These are phyloP conservation scores for Graphium sp. DNA, from an alignment of 2,329 filamentous ascomycete genomes.

Conservation along the genomic window DNA sequence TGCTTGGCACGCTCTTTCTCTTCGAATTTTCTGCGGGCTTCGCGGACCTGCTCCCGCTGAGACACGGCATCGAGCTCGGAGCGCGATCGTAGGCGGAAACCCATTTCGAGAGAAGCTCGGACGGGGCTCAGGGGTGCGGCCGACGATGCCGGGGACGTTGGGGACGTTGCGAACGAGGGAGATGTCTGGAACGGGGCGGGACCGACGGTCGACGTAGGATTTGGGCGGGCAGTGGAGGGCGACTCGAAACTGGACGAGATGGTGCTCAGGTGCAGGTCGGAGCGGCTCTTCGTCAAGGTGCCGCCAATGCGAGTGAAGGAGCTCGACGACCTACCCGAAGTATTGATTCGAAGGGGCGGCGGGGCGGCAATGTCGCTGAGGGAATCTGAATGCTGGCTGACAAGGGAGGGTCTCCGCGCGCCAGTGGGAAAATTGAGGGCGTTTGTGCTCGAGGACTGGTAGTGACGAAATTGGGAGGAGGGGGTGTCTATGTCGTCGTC, in stretches of 20 bases:
- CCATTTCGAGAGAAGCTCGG: slow-evolving; percentile 39
- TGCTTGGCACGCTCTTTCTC: slow-evolving; percentile 44
- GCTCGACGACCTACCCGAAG: slow-evolving; percentile 11
- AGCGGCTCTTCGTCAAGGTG: slow-evolving; percentile 22
- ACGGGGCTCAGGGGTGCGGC: slow-evolving; percentile 29
- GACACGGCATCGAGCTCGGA: slow-evolving; percentile 39
- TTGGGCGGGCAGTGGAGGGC: slow-evolving; percentile 11
- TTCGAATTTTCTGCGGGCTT: slow-evolving; percentile 45
- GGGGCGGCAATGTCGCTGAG: slow-evolving; percentile 17
- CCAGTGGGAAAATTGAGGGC: slow-evolving; percentile 9
- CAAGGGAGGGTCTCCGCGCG: slow-evolving; percentile 17
- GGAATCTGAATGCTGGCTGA: slow-evolving; percentile 20
- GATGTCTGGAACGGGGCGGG: slow-evolving; percentile 11
- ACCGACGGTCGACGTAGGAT: slow-evolving; percentile 11
- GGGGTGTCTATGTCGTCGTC: slow-evolving; percentile 21
- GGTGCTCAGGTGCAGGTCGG: slow-evolving; percentile 24
- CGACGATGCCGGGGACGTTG: slow-evolving; percentile 11
- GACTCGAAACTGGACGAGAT: slow-evolving; percentile 13
- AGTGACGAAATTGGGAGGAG: slow-evolving; percentile 2
- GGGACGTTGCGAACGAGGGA: slow-evolving; percentile 10
- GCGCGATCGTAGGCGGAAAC: slow-evolving; percentile 41
- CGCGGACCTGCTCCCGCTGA: slow-evolving; percentile 39
- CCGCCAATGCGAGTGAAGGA: slow-evolving; percentile 17
- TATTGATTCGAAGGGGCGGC: slow-evolving; percentile 19
- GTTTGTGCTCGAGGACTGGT: slow-evolving; percentile 9